phyloP scores from a whole-genome alignment of 2,329 filamentous ascomycete species.

The Leptographium flavum region DNA sequence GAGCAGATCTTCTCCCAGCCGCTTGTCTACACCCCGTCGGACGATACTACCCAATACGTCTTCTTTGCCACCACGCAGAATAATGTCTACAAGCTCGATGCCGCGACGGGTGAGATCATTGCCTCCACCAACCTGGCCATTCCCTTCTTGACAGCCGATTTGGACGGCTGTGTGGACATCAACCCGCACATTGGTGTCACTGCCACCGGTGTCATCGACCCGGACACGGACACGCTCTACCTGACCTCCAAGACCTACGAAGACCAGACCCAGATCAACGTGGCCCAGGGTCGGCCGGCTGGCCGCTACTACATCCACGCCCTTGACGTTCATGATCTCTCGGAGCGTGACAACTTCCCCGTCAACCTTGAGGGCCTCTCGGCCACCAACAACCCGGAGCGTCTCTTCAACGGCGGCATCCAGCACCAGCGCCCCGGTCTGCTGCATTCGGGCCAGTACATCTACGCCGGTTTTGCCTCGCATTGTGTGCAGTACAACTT shows the following conservation, averaged over 20 bases:
- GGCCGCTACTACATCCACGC: slow-evolving; percentile 31
- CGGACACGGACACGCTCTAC: slow-evolving; percentile 32
- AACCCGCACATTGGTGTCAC: slow-evolving; percentile 31
- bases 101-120: slow-evolving; percentile 28
- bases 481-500: slow-evolving; percentile 37
- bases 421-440: slow-evolving; percentile 31
- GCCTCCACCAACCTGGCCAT: slow-evolving; percentile 25
- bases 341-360: slow-evolving; percentile 25
- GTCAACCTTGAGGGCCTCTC: slow-evolving; percentile 26
- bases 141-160: slow-evolving; percentile 30
- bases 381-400: slow-evolving; percentile 29
- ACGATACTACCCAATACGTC: slow-evolving; percentile 26
- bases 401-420: slow-evolving; percentile 31
- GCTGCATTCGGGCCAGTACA: slow-evolving; percentile 28
- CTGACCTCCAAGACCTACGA: slow-evolving; percentile 33
- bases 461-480: slow-evolving; percentile 35
- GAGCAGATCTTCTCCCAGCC: slow-evolving; percentile 40
- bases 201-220: slow-evolving; percentile 35
- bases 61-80: slow-evolving; percentile 36
- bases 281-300: slow-evolving; percentile 23
- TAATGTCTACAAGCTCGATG: slow-evolving; percentile 33
- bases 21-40: slow-evolving; percentile 28
- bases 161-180: slow-evolving; percentile 32
- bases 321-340: slow-evolving; percentile 28
- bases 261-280: slow-evolving; percentile 18